Evolutionary conservation across 306 rosid genomes (phyloP), one percentile per base, ranked within the genome.

Genomic region (Bauhinia variegata): DNA sequence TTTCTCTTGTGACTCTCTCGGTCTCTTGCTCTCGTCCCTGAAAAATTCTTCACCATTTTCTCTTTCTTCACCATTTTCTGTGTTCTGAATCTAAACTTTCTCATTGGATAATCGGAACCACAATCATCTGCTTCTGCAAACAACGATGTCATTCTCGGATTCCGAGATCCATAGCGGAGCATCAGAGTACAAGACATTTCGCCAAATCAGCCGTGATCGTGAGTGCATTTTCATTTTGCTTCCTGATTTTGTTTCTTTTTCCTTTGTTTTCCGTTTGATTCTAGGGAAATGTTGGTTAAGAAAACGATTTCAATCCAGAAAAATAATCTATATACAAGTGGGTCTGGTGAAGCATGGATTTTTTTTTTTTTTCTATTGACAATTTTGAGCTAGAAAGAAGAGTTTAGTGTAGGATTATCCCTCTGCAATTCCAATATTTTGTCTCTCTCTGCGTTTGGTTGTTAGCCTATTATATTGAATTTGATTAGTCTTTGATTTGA

Each of bases 71-170:
- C 41, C 9, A 4, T 23, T 54, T 41, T 8, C 5, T 28, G 18
- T 14, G 46, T 23, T 63, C 78, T 56, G 49, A 41, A 15, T 60
- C 6, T 61, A 9, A 36, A 9, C 18, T 15, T 70, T 72, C 77
- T 42, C 31, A 0, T 50, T 67, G 46, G 17, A 19, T 2, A 71
- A 5, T 71, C 51, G 46, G 18, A 30, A 69, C 63, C 62, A 8
- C 46, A 56, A 79, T 72, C 73, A 41, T 33, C 65, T 60, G 65
- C 65, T 48, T 36, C 41, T 36, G 41, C 41, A 23, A 23, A 32
- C 75, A 67, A 61, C 72, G 37, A 91, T 92, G 98, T 92, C 98
- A 18, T 74, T 87, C 33, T 92, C 98, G 12, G 96, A 92, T 73
- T 86, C 93, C 33, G 98, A 89, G 39, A 81, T 83, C 47, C 54